These are phyloP conservation scores for Gynochthodes officinalis DNA, from an alignment of 257 asterid species.

Conservation along the genomic window DNA sequence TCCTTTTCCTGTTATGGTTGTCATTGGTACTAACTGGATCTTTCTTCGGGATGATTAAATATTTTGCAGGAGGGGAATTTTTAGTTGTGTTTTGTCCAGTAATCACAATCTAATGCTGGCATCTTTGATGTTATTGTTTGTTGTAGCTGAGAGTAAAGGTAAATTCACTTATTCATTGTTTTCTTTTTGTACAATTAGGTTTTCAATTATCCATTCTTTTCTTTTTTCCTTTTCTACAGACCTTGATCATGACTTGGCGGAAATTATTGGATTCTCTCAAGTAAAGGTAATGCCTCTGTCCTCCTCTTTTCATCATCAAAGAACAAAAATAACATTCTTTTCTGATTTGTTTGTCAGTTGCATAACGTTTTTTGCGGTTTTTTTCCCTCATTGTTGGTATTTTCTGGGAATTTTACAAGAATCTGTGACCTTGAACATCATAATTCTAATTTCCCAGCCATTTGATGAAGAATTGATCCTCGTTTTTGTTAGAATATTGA, in stretches of 20 bases:
- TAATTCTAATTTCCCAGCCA: not conserved
- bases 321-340: not conserved
- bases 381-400: too few relatives aligned
- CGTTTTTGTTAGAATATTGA: not conserved
- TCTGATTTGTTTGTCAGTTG: not conserved
- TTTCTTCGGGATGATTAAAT: not conserved
- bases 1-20: constrained; percentile 4
- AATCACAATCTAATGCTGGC: constrained; percentile 23
- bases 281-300: constrained; percentile 14
- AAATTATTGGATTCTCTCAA: constrained; percentile 13
- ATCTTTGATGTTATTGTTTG: constrained; percentile 20
- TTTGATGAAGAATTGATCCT: not conserved
- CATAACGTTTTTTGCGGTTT: too few relatives aligned
- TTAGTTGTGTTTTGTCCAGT: constrained; percentile 3
- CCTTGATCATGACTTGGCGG: constrained; percentile 14
- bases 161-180: not conserved
- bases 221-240: not conserved
- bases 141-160: constrained; percentile 25
- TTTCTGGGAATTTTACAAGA: too few relatives aligned
- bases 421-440: not conserved
- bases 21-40: not conserved
- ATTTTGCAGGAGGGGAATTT: constrained; percentile 14
- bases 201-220: not conserved
- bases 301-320: not conserved
- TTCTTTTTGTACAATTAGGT: not conserved